These are phyloP conservation scores for Erysimum cheiri DNA, from an alignment of 441 rosid species.

Conservation along the genomic window DNA sequence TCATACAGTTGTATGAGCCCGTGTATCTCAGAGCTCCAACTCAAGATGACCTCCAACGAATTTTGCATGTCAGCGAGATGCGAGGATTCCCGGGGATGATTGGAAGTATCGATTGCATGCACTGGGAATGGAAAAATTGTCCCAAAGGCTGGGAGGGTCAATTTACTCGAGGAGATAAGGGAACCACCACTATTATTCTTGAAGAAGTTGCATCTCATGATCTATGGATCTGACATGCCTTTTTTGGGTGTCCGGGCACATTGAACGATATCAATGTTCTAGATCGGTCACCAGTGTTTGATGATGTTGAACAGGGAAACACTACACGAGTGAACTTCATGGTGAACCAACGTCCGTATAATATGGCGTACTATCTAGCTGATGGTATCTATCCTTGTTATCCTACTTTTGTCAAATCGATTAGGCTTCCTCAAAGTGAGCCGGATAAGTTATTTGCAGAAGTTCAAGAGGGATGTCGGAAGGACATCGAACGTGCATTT, in stretches of 20 bases:
- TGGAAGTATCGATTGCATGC: slow-evolving; percentile 12
- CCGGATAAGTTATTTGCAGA: neutral
- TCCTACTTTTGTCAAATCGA: neutral
- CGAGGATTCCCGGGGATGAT: neutral
- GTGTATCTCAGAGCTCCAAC: neutral
- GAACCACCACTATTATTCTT: slow-evolving; percentile 9
- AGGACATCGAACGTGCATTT: too few species aligned
- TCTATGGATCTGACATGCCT: neutral
- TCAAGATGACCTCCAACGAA: neutral
- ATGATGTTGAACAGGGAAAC: slow-evolving; percentile 2
- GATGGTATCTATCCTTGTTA: neutral
- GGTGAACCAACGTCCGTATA: neutral
- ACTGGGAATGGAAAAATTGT: slow-evolving; percentile 4
- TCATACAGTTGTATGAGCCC: neutral
- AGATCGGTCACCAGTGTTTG: neutral
- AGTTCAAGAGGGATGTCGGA: neutral
- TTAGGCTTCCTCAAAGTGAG: neutral
- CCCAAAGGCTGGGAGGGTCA: neutral
- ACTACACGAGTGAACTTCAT: neutral
- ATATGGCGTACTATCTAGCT: neutral
- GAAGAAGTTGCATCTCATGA: neutral
- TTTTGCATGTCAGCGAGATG: neutral
- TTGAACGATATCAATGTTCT: slow-evolving; percentile 6
- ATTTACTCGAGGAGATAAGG: neutral
- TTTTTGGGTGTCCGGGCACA: neutral